Base-by-base conservation (phyloP, 495 filamentous ascomycete species). In the Daldinia caldariorum region DNA sequence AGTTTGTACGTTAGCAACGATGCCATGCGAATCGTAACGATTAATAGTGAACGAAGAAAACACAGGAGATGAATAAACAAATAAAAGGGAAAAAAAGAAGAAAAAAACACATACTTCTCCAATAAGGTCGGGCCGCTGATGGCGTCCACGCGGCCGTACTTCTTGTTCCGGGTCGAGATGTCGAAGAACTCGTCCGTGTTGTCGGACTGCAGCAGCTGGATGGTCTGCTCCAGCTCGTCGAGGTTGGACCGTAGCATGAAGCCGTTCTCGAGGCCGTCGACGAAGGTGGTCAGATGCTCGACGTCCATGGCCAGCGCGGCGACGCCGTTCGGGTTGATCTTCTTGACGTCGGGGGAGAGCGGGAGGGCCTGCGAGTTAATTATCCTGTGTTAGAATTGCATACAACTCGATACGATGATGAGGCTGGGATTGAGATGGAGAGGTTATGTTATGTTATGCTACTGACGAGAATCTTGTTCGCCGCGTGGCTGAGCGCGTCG, bases 161-260 rank as follows among this genome's bases (percentile, higher is more conserved):
- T 95, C 83, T 90, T 92, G 79, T 96, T 97, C 53, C 93, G 79
- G 0, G 87, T 92, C 3, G 89, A 89, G 38, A 92, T 88, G 74
- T 98, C 95, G 76, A 94, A 99, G 75, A 96, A 98, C 76, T 97
- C 94, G 69, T 98, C 94, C 8, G 92, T 88, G 69, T 93, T 96
- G 13, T 97, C 93, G 0, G 89, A 88, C 74, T 91, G 89, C 84
- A 99, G 92, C 55, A 99, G 83, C 62, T 81, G 78, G 49, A 95
- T 89, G 0, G 94, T 97, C 82, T 99, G 95, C 67, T 92, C 89
- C 26, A 99, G 82, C 79, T 97, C 94, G 74, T 97, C 95, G 41
- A 98, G 82, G 67, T 94, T 95, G 71, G 93, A 89, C 39, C 88
- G 85, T 3, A 98, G 83, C 75, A 96, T 92, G 9, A 88, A 88